Evolutionary conservation across 164 flowering plant genomes (phyloP).

Genomic region (Amborella trichopoda): DNA sequence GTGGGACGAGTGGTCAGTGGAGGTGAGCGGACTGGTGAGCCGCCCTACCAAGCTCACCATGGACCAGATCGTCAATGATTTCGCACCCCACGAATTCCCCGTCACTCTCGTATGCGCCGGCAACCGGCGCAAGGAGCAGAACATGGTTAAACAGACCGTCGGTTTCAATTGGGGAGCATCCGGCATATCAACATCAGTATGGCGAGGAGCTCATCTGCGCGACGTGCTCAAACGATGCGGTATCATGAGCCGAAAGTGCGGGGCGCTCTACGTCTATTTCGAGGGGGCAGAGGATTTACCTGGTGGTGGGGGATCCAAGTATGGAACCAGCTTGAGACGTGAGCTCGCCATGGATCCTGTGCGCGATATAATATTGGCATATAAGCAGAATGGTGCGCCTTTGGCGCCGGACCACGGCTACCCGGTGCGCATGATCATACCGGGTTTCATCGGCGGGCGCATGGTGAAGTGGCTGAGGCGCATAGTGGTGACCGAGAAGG

Average conservation of each 20-base stretch:
- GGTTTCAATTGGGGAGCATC: slow-evolving; percentile 98
- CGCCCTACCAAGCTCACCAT: slow-evolving; percentile 54
- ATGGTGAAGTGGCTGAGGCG: slow-evolving; percentile 95
- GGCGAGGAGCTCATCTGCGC: slow-evolving; percentile 68
- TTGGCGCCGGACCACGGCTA: slow-evolving; percentile 85
- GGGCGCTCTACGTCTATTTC: slow-evolving; percentile 77
- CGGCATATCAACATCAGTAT: slow-evolving; percentile 75
- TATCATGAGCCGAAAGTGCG: slow-evolving; percentile 28
- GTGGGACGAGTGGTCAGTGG: slow-evolving; percentile 83
- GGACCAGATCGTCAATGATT: slow-evolving; percentile 64
- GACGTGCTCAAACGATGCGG: slow-evolving; percentile 67
- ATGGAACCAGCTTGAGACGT: slow-evolving; percentile 59
- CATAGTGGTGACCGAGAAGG: slow-evolving; percentile 55
- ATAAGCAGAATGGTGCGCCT: slow-evolving; percentile 86
- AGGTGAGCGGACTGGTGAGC: slow-evolving; percentile 65
- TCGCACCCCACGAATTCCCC: slow-evolving; percentile 52
- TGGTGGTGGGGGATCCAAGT: slow-evolving; percentile 95
- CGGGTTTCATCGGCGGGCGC: slow-evolving; percentile 92
- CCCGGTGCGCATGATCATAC: slow-evolving; percentile 80
- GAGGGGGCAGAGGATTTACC: slow-evolving; percentile 94
- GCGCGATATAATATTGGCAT: slow-evolving; percentile 72
- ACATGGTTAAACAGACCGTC: slow-evolving; percentile 72
- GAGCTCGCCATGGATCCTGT: slow-evolving; percentile 80
- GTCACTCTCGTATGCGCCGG: slow-evolving; percentile 94
- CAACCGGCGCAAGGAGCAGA: slow-evolving; percentile 87